Evolutionary conservation across 495 filamentous ascomycete species (phyloP), one percentile per base, ranked within the genome.

Genomic region (Xylaria scruposa): DNA sequence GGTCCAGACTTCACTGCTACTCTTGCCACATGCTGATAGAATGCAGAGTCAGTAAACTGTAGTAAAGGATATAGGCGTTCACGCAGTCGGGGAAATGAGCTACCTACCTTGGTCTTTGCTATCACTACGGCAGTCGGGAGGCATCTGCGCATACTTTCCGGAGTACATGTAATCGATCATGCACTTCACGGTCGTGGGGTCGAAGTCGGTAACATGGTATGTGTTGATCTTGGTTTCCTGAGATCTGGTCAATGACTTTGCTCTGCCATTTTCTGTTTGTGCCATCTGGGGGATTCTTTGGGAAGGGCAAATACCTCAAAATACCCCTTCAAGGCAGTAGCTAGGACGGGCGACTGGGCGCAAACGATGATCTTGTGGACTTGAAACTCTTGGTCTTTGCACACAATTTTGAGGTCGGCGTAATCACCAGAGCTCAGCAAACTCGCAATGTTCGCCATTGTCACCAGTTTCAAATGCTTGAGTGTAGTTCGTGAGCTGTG

Each of bases 91-190:
- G n/a, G n/a, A n/a, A n/a, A n/a, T 26, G 2, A 31, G 26, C 26
- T 29, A 4, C 26, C 26, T 36, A 65, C 33, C 49, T 44, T 58
- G 38, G 2, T 29, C 38, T 15, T 47, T 31, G 12, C 8, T 13
- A 17, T 26, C 24, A 21, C 40, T 8, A 17, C 42, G 1, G 29
- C 1, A 42, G 17, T 10, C 8, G 15, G 36, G 2, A 46, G 24
- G 66, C 36, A 4, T 47, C 12, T 46, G 2, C 51, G n/a, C 38
- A 24, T 68, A 58, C 3, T 31, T n/a, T 21, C 51, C 53, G 10
- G 36, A n/a, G 40, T 68, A 68, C 46, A 58, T 19, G 21, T 58
- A 68, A 24, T 59, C 38, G 51, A 68, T 21, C 66, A 44, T 42
- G 36, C 38, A 46, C 53, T 58, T 59, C 19, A 53, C 17, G 21